These are phyloP conservation scores for Hymenochaete sp. DNA, from an alignment of 1,284 basidiomycete species.

Conservation along the genomic window DNA sequence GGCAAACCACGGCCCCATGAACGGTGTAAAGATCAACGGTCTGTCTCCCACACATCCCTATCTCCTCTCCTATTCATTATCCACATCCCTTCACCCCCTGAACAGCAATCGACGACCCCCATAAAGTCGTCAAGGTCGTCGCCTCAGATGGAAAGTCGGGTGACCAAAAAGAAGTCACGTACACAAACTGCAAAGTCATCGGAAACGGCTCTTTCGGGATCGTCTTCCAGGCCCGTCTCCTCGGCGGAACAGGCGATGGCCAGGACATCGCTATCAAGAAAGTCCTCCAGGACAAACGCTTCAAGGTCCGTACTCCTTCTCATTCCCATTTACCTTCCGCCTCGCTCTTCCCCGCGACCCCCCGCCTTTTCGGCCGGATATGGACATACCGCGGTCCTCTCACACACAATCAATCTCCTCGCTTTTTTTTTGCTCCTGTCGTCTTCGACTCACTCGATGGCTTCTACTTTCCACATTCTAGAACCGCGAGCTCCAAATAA, in stretches of 20 bases:
- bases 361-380: constrained; percentile 11
- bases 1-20: constrained; percentile 76
- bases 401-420: constrained; percentile 5
- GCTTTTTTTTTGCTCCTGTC: constrained; percentile 15
- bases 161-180: constrained; percentile 81
- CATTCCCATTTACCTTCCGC: no score
- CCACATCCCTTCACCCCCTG: constrained; percentile 19
- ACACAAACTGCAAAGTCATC: constrained; percentile 97
- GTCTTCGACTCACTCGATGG: not conserved
- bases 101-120: constrained; percentile 84
- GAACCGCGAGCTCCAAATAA: constrained; percentile 99
- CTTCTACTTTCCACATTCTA: constrained; percentile 35
- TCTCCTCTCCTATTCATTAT: constrained; percentile 21
- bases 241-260: constrained; percentile 49
- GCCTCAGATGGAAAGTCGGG: constrained; percentile 94
- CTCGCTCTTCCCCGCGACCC: constrained; percentile 20
- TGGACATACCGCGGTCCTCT: constrained; percentile 10
- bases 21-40: constrained; percentile 87
- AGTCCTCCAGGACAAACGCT: constrained; percentile 98
- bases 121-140: constrained; percentile 89
- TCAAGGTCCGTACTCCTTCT: constrained; percentile 96
- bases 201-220: constrained; percentile 99
- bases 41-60: constrained; percentile 37
- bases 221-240: constrained; percentile 84
- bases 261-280: constrained; percentile 99